These are phyloP conservation scores for Tricladium varicosporioides DNA, from an alignment of 2,329 filamentous ascomycete genomes.

Conservation along the genomic window DNA sequence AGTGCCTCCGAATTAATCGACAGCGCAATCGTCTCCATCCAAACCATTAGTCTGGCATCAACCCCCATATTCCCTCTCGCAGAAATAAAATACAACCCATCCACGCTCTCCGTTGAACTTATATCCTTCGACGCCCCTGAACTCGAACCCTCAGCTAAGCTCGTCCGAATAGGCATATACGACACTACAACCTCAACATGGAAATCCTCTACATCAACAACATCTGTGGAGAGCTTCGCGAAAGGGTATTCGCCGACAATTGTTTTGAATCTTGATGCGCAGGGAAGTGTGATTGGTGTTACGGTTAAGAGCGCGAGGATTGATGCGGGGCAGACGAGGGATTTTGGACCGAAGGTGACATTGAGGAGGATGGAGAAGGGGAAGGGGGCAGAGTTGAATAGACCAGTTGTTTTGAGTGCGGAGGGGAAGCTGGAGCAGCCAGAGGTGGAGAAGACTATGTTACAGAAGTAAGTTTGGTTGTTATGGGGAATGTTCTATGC, in stretches of 20 bases:
- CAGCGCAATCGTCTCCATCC: conserved; percentile 30
- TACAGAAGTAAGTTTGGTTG: conserved; percentile 58
- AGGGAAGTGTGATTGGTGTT: conserved; percentile 48
- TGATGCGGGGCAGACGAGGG: conserved; percentile 62
- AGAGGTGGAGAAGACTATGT: conserved; percentile 59
- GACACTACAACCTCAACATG: conserved; percentile 46
- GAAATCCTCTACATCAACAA: conserved; percentile 54
- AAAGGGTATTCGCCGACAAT: conserved; percentile 61
- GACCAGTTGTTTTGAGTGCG: conserved; percentile 59
- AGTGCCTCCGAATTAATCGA: conserved; percentile 41
- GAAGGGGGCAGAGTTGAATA: conserved; percentile 58
- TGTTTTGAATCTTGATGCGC: conserved; percentile 48
- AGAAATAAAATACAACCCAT: conserved; percentile 53
- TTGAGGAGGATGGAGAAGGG: conserved; percentile 49
- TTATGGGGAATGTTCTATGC: neutral
- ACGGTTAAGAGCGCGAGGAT: conserved; percentile 55
- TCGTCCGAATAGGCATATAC: conserved; percentile 59
- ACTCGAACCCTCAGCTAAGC: conserved; percentile 41
- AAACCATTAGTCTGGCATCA: conserved; percentile 22
- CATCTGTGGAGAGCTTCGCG: conserved; percentile 54
- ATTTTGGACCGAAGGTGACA: conserved; percentile 60
- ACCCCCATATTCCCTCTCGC: conserved; percentile 53
- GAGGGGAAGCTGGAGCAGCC: conserved; percentile 57
- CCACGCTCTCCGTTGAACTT: conserved; percentile 44
- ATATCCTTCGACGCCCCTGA: conserved; percentile 57